phyloP scores from a whole-genome alignment of 2,329 filamentous ascomycete species.

The Colletotrichum ledebouriae region DNA sequence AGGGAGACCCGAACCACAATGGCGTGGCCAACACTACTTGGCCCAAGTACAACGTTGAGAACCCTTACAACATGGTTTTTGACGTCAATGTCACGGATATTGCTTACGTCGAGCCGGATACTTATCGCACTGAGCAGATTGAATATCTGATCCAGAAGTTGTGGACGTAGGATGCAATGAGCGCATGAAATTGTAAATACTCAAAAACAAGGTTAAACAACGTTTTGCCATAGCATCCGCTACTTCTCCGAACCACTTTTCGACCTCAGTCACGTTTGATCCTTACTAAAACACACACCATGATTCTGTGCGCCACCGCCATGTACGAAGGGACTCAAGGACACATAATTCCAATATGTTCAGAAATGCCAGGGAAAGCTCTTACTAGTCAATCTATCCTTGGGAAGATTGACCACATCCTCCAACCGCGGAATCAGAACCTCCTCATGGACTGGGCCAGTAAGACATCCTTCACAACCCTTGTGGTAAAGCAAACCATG shows the following conservation, averaged over 20 bases:
- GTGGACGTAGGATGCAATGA: slow-evolving; percentile 21
- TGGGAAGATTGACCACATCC: slow-evolving; percentile 9
- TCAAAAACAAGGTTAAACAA: not conserved
- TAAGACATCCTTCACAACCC: slow-evolving; percentile 12
- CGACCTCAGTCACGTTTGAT: too few relatives aligned
- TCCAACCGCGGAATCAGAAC: slow-evolving; percentile 11
- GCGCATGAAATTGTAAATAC: not conserved
- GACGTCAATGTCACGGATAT: slow-evolving; percentile 59
- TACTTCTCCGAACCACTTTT: too few relatives aligned
- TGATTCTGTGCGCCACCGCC: too few relatives aligned
- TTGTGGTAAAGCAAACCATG: not conserved
- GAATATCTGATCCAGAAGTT: slow-evolving; percentile 51
- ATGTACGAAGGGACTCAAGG: too few relatives aligned
- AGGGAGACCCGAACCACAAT: slow-evolving; percentile 58
- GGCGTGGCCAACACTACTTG: slow-evolving; percentile 48
- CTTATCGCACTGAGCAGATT: slow-evolving; percentile 58
- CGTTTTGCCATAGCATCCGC: too few relatives aligned
- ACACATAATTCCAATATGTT: not conserved
- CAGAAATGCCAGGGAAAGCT: not conserved
- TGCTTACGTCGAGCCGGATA: slow-evolving; percentile 60
- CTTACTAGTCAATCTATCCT: not conserved
- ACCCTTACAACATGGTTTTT: slow-evolving; percentile 62
- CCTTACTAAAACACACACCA: too few relatives aligned
- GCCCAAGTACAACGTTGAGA: slow-evolving; percentile 57
- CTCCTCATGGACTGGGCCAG: not conserved